Conservation (phyloP, 1,284 basidiomycete species). For the Golubevia sp. region DNA sequence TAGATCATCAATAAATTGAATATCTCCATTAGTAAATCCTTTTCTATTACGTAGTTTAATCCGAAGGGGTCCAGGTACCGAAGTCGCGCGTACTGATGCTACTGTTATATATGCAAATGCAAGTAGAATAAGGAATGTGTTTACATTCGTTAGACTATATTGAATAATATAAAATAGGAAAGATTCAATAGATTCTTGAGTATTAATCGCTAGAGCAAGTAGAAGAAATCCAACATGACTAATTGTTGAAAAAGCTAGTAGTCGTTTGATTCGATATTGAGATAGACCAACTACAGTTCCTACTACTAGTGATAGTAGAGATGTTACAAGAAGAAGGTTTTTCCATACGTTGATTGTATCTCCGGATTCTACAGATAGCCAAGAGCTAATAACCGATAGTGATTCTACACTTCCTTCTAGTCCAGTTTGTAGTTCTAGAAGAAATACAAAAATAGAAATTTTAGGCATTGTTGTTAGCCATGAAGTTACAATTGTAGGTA, state of each 20-base stretch:
- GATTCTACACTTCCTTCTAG: conserved; percentile 27
- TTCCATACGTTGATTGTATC: conserved; percentile 45
- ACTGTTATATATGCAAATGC: conserved; percentile 56
- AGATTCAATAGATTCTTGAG: conserved; percentile 54
- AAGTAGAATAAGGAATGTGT: conserved; percentile 53
- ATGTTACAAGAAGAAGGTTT: conserved; percentile 56
- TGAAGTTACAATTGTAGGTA: conserved; percentile 59
- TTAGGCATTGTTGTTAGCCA: conserved; percentile 60
- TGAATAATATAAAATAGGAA: conserved; percentile 52
- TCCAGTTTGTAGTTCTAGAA: conserved; percentile 41
- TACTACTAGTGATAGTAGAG: conserved; percentile 59
- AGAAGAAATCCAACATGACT: conserved; percentile 61
- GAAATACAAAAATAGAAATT: conserved; percentile 53
- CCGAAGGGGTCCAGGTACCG: no score
- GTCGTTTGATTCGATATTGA: conserved; percentile 61
- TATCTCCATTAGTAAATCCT: conserved; percentile 17
- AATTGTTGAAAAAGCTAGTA: conserved; percentile 61
- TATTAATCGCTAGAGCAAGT: conserved; percentile 55
- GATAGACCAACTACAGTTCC: conserved; percentile 61
- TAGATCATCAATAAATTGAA: conserved; percentile 49
- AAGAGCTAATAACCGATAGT: conserved; percentile 7
- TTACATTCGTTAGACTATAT: conserved; percentile 55
- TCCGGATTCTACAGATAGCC: conserved; percentile 13
- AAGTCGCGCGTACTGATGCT: no score
- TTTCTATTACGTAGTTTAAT: background rate